Conservation (phyloP, 495 filamentous ascomycete genomes). For the Penicillium malachiteum region DNA sequence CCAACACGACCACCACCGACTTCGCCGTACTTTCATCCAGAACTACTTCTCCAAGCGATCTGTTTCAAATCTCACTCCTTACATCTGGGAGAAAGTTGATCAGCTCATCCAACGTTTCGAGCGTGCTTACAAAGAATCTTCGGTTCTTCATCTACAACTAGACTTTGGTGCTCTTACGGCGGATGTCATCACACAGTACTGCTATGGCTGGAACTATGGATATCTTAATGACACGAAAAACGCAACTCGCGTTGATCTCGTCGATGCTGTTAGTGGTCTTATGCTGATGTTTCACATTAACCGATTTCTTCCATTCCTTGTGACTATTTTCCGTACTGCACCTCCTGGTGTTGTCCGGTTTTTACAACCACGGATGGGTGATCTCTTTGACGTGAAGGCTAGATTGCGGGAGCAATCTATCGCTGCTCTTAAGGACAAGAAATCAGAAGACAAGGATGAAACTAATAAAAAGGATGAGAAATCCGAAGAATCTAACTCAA, state of each 20-base stretch:
- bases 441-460: conserved; percentile 3
- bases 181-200: conserved; percentile 48
- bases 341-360: conserved; percentile 19
- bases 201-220: conserved; percentile 27
- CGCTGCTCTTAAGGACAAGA: conserved; percentile 21
- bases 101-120: conserved; percentile 9
- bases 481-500: conserved; percentile 21
- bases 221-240: conserved; percentile 12
- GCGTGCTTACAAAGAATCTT: background rate
- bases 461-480: conserved; percentile 13
- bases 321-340: conserved; percentile 10
- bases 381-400: conserved; percentile 21
- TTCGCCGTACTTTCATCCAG: conserved; percentile 3
- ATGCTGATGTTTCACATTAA: conserved; percentile 1
- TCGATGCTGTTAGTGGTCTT: conserved; percentile 8
- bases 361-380: conserved; percentile 24
- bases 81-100: background rate
- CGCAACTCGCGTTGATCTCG: conserved; percentile 3
- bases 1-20: conserved; percentile 1
- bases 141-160: conserved; percentile 33
- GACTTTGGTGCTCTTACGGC: conserved; percentile 40
- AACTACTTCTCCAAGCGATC: conserved; percentile 8
- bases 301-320: conserved; percentile 7
- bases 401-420: conserved; percentile 16
- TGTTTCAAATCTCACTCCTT: background rate